Evolutionary conservation across 169 alveolate genomes (phyloP), one percentile per base, ranked within the genome.

Genomic region (Ichthyophthirius multifiliis): DNA sequence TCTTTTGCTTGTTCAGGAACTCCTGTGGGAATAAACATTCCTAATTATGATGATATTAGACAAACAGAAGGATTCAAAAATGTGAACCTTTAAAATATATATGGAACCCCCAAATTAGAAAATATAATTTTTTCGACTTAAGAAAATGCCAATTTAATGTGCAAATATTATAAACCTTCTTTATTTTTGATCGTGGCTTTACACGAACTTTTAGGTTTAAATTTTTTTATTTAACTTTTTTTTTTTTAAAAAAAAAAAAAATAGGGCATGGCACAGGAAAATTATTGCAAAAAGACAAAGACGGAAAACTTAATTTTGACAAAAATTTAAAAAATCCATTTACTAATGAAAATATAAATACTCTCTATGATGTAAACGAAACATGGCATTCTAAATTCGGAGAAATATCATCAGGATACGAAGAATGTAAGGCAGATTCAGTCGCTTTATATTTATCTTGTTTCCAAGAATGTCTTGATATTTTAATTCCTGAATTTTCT

Each of bases 381-480:
- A 90, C 93, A 13, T 93, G 94, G 94, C 78, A 82, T 16, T 77
- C 90, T 30, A 89, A 83, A 55, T 93, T 93, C 77, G 95, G 92
- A 37, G 88, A 83, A 43, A 73, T 93, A 13, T 83, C 89, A 37
- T 75, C 87, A 12, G 90, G 92, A n/a, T 93, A 90, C 78, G 97
- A 93, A 75, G 97, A 93, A 74, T 93, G 94, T 73, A 77, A 95
- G 73, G 95, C 95, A 18, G 95, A 93, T 65, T 63, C 92, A 35
- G 90, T 84, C 16, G 95, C 94, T 6, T 37, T 90, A 6, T 87
- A 89, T 71, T 76, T 90, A 35, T 43, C 82, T 48, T 83, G 83
- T 27, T 88, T 71, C 74, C 31, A 82, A 37, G 89, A 85, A 34
- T 82, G 93, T 15, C 76, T 47, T 18, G 76, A 87, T 15, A 83